Conservation (phyloP, 352 stramenopile genomes). For the Phytopythium ostracodes region DNA sequence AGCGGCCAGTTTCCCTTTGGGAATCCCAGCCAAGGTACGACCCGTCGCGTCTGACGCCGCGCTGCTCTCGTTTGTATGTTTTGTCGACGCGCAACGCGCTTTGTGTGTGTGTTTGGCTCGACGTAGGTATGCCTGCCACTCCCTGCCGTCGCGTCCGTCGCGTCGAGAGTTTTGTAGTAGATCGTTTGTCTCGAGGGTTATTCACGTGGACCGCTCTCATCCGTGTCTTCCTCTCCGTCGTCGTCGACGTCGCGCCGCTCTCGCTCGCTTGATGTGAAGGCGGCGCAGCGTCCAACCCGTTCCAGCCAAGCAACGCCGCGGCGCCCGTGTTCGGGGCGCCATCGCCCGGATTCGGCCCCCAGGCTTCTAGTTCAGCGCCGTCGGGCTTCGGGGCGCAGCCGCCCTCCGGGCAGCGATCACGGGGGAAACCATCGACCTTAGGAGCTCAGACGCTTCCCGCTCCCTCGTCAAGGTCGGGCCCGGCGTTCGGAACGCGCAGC, state of each 20-base stretch:
- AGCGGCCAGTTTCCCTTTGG: slow-evolving; percentile 21
- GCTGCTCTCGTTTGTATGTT: not conserved
- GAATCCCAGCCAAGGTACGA: slow-evolving; percentile 36
- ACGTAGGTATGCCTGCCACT: not conserved
- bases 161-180: not conserved
- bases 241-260: not conserved
- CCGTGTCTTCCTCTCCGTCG: not conserved
- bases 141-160: not conserved
- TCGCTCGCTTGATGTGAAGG: not conserved
- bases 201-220: not conserved
- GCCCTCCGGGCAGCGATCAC: not conserved
- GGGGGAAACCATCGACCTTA: not conserved
- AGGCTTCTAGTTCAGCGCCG: slow-evolving; percentile 1
- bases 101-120: not conserved
- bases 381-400: not conserved
- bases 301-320: slow-evolving; percentile 15
- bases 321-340: slow-evolving; percentile 3
- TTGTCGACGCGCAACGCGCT: not conserved
- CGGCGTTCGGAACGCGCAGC: not conserved
- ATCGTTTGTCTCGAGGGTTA: not conserved
- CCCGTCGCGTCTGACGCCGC: slow-evolving; percentile 5
- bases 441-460: not conserved
- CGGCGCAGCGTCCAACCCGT: slow-evolving; percentile 18
- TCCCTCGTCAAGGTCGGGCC: not conserved
- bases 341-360: slow-evolving; percentile 15